phyloP scores from a whole-genome alignment of 805 yeast species.

The Isabelozyma gotoi region DNA sequence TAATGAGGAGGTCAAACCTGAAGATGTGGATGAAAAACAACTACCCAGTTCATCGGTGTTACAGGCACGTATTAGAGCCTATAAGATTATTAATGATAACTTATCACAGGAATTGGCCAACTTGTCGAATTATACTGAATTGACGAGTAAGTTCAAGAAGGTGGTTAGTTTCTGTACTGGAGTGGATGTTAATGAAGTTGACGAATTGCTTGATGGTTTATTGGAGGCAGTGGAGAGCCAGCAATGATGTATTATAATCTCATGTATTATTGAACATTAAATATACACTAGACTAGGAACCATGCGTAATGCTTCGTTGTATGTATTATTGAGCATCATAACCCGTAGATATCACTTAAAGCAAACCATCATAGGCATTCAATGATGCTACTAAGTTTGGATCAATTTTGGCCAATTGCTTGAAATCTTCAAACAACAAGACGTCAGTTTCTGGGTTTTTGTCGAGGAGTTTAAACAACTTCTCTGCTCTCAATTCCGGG shows the following conservation, averaged over 20 bases:
- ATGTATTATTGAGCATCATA: not conserved
- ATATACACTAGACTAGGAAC: not conserved
- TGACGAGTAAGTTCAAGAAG: slow-evolving; percentile 69
- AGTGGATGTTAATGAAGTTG: slow-evolving; percentile 78
- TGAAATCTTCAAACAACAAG: slow-evolving; percentile 81
- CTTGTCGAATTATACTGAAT: slow-evolving; percentile 45
- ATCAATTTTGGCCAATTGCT: slow-evolving; percentile 75
- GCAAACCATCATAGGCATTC: slow-evolving; percentile 77
- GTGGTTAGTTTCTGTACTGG: slow-evolving; percentile 91
- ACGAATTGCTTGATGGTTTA: slow-evolving; percentile 76
- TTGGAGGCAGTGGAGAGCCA: slow-evolving; percentile 86
- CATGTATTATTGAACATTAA: not conserved
- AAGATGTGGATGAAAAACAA: slow-evolving; percentile 22
- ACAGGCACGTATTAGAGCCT: slow-evolving; percentile 79
- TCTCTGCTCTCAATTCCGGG: slow-evolving; percentile 82
- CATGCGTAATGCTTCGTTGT: not conserved
- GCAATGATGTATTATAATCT: slow-evolving; percentile 24
- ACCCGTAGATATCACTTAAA: slow-evolving; percentile 28
- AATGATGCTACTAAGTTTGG: slow-evolving; percentile 75
- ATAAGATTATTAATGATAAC: slow-evolving; percentile 62
- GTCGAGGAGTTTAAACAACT: slow-evolving; percentile 73
- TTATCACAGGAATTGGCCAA: slow-evolving; percentile 52
- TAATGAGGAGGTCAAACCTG: slow-evolving; percentile 23
- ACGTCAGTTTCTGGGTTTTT: slow-evolving; percentile 63
- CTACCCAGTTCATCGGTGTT: slow-evolving; percentile 52